phyloP scores from a whole-genome alignment of 768 basidiomycete species.

The Russula olivacea region DNA sequence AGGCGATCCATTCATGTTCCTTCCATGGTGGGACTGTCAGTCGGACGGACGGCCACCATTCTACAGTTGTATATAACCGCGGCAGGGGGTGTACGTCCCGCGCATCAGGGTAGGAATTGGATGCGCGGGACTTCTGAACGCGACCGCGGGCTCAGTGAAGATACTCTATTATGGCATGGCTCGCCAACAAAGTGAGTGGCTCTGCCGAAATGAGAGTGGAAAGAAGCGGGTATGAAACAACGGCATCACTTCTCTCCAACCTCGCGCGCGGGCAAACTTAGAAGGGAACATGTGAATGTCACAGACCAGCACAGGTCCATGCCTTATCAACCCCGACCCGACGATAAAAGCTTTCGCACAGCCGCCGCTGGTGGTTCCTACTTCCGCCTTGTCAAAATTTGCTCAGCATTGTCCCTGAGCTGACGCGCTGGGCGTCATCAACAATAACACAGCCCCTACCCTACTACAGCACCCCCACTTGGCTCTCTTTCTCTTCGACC shows the following conservation, averaged over 20 bases:
- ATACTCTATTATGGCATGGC: not conserved
- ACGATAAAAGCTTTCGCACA: not conserved
- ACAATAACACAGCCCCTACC: slow-evolving; percentile 1
- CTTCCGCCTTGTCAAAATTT: not conserved
- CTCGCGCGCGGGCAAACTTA: not conserved
- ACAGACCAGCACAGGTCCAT: not conserved
- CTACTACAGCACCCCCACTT: not conserved
- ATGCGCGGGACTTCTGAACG: no score
- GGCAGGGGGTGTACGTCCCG: not conserved
- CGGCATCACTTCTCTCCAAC: not conserved
- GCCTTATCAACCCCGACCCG: not conserved
- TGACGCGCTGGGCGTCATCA: not conserved
- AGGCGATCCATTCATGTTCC: not conserved
- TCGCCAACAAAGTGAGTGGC: not conserved
- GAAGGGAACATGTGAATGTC: not conserved
- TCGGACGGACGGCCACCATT: not conserved
- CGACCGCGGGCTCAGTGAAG: not conserved
- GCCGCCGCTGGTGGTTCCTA: not conserved
- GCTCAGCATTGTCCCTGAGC: not conserved
- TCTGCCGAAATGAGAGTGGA: not conserved
- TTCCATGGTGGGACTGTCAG: not conserved
- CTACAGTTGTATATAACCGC: not conserved
- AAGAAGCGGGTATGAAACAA: not conserved
- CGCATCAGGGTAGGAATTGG: no score
- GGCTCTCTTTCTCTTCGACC: not conserved